Evolutionary conservation across 345 rosid species (phyloP), one percentile per base, ranked within the genome.

Genomic region (Camelina sativa): DNA sequence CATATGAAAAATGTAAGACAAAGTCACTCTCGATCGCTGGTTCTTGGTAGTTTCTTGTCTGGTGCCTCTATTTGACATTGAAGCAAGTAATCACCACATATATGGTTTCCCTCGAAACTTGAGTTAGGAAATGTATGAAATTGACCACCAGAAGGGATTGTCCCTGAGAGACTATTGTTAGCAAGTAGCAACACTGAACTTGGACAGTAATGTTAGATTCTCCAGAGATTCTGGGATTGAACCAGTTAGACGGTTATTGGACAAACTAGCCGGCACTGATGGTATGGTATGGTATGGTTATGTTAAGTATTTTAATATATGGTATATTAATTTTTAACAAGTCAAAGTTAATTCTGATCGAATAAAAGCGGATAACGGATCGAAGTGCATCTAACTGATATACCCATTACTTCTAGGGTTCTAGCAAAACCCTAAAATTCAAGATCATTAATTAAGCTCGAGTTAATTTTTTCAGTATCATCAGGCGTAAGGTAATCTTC

Each of bases 91-190:
- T 85, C 76, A 37, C 86, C 85, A 13, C 91, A 84, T 13, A 91
- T 82, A 59, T 66, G 7, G 51, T 87, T 91, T 16, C 93, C 97
- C 76, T 84, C 93, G 7, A 84, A 89, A 81, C 93, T 87, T n/a
- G 90, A 91, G 37, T 7, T 34, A 34, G 37, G 37, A 7, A 34
- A 89, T 50, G 92, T 87, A 37, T 20, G 69, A 74, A 87, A 89
- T 62, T 86, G 95, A 52, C 83, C 84, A 62, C 82, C 86, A 4
- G 56, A 58, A 7, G 94, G 89, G 15, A 87, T 81, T 57, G 4
- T 63, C 60, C 93, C 93, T 9, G 37, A 44, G 25, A 87, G 85
- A 0, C 19, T 76, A 80, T 88, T 91, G 71, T 81, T 43, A 9
- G 91, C 86, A 53, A 86, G 79, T 43, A 9, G 91, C 86, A 53